Evolutionary conservation across 2,329 filamentous ascomycete species (phyloP).

Genomic region (Ceratocystis lukuohia): DNA sequence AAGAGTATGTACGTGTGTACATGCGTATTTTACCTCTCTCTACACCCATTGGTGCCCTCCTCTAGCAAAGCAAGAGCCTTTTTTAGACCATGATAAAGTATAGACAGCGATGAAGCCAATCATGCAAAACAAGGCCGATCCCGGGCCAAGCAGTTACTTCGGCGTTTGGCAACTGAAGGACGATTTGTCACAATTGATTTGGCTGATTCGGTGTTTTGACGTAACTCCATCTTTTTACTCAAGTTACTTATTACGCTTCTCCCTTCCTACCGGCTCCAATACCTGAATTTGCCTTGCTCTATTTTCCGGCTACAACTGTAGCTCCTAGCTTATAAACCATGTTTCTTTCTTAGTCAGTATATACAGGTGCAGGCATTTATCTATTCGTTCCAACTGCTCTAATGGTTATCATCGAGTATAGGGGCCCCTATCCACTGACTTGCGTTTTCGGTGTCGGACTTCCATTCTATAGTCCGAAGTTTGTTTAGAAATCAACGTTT

Average conservation of each 20-base stretch:
- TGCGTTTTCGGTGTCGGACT: conserved; percentile 11
- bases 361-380: background rate
- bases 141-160: background rate
- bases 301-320: background rate
- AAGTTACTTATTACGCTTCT: background rate
- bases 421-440: background rate
- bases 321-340: too few relatives aligned
- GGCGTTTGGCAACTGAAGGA: background rate
- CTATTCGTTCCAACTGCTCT: background rate
- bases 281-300: background rate
- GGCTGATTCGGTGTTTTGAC: background rate
- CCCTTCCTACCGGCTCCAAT: background rate
- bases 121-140: background rate
- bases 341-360: too few relatives aligned
- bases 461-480: conserved; percentile 13
- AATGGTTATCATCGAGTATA: background rate
- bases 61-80: background rate
- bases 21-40: background rate
- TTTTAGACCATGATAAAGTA: background rate
- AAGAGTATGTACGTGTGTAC: background rate
- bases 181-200: conserved; percentile 1
- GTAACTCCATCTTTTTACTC: background rate
- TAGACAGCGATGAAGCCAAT: background rate
- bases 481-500: background rate
- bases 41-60: background rate